These are phyloP conservation scores for Aspergillus versicolor DNA, from an alignment of 2,329 filamentous ascomycete genomes.

Conservation along the genomic window DNA sequence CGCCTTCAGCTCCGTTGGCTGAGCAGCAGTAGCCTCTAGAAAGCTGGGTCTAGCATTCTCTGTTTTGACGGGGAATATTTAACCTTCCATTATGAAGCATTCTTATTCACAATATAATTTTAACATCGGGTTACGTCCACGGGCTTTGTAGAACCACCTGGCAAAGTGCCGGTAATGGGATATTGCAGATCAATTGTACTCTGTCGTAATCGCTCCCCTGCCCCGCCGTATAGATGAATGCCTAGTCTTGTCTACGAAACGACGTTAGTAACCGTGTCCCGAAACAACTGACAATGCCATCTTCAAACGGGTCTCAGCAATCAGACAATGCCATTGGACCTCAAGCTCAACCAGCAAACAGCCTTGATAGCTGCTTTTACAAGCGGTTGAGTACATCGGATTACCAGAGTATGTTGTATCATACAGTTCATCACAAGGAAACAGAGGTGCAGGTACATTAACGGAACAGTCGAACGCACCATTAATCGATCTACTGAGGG, in stretches of 20 bases:
- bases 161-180: no score
- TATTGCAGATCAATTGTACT: no score
- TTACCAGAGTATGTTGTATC: slow-evolving; percentile 44
- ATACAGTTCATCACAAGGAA: slow-evolving; percentile 36
- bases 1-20: slow-evolving; percentile 5
- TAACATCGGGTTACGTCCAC: background rate
- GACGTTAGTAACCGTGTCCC: slow-evolving; percentile 1
- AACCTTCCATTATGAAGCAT: background rate
- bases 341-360: slow-evolving; percentile 45
- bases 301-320: slow-evolving; percentile 10
- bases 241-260: background rate
- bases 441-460: background rate
- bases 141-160: background rate
- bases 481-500: background rate
- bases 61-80: background rate
- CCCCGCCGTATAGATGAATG: no score
- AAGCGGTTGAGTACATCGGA: slow-evolving; percentile 45
- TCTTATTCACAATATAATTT: background rate
- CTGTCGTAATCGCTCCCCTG: no score
- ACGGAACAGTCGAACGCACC: slow-evolving; percentile 10
- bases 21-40: slow-evolving; percentile 6
- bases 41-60: background rate
- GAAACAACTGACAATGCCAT: background rate
- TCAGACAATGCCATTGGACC: slow-evolving; percentile 47
- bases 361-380: slow-evolving; percentile 11